Evolutionary conservation across 2,329 filamentous ascomycete species (phyloP).

Genomic region (Phyllosticta citriasiana): DNA sequence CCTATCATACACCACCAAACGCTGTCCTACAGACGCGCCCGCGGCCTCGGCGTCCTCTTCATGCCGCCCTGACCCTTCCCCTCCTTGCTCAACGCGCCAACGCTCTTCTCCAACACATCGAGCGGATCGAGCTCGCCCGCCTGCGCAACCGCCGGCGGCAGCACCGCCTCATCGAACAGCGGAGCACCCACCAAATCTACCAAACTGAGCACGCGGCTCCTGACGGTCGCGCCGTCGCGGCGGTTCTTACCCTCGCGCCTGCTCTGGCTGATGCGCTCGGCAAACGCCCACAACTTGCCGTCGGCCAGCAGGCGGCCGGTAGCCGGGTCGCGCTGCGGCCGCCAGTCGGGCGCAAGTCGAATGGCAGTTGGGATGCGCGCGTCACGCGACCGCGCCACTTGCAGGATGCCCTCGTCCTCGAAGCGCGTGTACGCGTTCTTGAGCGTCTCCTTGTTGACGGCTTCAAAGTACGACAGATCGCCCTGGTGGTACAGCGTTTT

Average conservation of each 20-base stretch:
- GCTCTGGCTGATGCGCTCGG: slow-evolving; percentile 72
- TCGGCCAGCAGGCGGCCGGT: slow-evolving; percentile 55
- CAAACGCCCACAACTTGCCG: slow-evolving; percentile 84
- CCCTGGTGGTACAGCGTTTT: slow-evolving; percentile 98
- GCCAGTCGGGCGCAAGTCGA: slow-evolving; percentile 65
- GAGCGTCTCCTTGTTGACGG: slow-evolving; percentile 94
- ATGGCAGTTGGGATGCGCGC: slow-evolving; percentile 52
- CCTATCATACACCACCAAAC: no score
- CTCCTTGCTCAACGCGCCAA: slow-evolving; percentile 1
- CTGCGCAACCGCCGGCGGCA: background rate
- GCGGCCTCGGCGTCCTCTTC: slow-evolving; percentile 24
- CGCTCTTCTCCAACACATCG: slow-evolving; percentile 10
- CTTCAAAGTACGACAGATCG: slow-evolving; percentile 93
- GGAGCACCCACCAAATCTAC: slow-evolving; percentile 62
- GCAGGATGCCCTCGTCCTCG: slow-evolving; percentile 80
- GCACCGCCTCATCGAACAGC: slow-evolving; percentile 38
- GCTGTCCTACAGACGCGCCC: slow-evolving; percentile 16
- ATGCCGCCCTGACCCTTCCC: slow-evolving; percentile 19
- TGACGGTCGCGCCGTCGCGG: slow-evolving; percentile 84
- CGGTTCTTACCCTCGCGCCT: slow-evolving; percentile 91
- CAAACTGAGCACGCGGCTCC: slow-evolving; percentile 66
- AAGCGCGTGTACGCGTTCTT: slow-evolving; percentile 87
- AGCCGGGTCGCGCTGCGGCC: slow-evolving; percentile 52
- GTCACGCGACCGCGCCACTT: slow-evolving; percentile 57
- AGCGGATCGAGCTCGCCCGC: slow-evolving; percentile 28